These are phyloP conservation scores for Vitis riparia DNA, from an alignment of 164 flowering plant species.

Conservation along the genomic window DNA sequence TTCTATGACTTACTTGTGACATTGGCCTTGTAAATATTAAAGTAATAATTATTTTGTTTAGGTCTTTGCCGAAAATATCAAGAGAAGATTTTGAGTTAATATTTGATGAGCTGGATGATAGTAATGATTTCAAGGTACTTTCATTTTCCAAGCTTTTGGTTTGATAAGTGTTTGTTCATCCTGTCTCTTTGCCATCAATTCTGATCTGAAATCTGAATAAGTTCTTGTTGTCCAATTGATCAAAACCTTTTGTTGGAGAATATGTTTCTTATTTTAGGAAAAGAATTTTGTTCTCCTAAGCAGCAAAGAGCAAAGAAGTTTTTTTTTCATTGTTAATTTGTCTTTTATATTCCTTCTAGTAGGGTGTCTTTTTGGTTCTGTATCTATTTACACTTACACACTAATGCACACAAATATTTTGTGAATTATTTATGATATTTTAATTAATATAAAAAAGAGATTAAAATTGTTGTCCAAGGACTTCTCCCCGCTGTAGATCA, in stretches of 20 bases:
- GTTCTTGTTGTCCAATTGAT: not conserved
- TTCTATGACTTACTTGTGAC: not conserved
- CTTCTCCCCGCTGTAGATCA: too few species aligned
- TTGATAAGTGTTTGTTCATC: not conserved
- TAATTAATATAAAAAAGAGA: too few species aligned
- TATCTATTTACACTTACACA: too few species aligned
- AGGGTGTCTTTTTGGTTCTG: not conserved
- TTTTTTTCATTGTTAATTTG: not conserved
- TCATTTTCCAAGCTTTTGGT: not conserved
- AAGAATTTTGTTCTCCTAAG: too few species aligned
- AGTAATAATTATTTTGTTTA: constrained; percentile 15
- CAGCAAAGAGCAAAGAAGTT: too few species aligned
- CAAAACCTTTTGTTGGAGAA: too few species aligned
- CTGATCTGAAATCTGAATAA: not conserved
- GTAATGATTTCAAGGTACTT: constrained; percentile 79
- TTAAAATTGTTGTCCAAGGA: not conserved
- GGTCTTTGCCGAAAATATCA: constrained; percentile 88
- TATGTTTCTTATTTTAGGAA: not conserved
- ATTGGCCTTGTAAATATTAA: not conserved
- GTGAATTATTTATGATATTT: too few species aligned
- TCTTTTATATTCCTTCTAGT: not conserved
- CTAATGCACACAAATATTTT: too few species aligned
- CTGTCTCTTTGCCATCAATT: not conserved
- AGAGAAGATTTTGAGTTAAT: constrained; percentile 84
- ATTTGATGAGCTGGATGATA: constrained; percentile 85